Conservation (phyloP, 257 asterid species). For the Solanum chmielewskii region DNA sequence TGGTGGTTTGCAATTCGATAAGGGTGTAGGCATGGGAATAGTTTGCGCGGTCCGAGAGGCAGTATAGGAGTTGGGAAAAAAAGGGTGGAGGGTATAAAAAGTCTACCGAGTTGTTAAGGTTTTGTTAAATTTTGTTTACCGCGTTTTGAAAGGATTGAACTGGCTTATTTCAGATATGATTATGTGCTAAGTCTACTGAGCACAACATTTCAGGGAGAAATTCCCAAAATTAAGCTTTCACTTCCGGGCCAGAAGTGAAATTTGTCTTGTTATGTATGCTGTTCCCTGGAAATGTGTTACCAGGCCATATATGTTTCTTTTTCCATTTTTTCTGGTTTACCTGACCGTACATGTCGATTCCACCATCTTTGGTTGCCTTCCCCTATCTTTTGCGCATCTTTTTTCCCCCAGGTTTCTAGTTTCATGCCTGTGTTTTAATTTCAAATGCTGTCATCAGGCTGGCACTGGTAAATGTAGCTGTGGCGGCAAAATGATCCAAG, state of each 20-base stretch:
- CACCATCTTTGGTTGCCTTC: background rate
- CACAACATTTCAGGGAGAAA: background rate
- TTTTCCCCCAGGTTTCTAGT: background rate
- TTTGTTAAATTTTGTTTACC: background rate
- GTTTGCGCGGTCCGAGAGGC: background rate
- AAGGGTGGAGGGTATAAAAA: background rate
- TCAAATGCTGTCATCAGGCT: slow-evolving; percentile 33
- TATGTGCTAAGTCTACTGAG: background rate
- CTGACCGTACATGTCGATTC: background rate
- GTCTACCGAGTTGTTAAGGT: background rate
- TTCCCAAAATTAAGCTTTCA: background rate
- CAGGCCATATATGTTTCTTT: background rate
- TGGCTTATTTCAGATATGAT: background rate
- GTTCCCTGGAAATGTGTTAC: background rate
- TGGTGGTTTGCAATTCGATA: background rate
- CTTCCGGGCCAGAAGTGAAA: background rate
- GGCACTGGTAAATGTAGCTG: slow-evolving; percentile 70
- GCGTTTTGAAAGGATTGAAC: background rate
- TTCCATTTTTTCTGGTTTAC: background rate
- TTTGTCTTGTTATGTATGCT: background rate
- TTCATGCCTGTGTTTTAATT: background rate
- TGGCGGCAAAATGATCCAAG: slow-evolving; percentile 64
- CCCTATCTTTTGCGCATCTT: background rate
- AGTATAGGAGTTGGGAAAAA: background rate
- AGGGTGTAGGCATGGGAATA: background rate